phyloP scores from a whole-genome alignment of 148 eudicot genomes.

The Nepenthes mirabilis region DNA sequence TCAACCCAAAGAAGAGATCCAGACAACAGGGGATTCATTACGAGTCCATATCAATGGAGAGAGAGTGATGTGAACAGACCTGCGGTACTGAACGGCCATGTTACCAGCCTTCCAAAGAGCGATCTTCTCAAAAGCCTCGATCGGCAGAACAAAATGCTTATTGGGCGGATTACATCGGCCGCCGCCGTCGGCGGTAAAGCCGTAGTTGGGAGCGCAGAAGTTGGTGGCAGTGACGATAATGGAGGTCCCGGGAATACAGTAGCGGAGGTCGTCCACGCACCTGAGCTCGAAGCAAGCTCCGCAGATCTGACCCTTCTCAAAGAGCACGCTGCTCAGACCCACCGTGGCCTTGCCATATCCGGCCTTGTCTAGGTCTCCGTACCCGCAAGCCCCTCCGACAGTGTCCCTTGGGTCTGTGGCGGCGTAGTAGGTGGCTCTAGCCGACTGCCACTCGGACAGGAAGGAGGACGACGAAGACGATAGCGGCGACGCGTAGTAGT shows the following conservation, averaged over 20 bases:
- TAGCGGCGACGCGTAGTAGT: conserved; percentile 17
- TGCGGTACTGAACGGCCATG: conserved; percentile 77
- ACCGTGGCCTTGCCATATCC: conserved; percentile 86
- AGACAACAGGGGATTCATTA: neutral
- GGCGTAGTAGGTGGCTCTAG: conserved; percentile 87
- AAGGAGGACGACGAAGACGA: conserved; percentile 14
- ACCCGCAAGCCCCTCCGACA: conserved; percentile 88
- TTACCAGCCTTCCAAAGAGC: conserved; percentile 94
- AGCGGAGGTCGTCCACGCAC: conserved; percentile 73
- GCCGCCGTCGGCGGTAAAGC: conserved; percentile 51
- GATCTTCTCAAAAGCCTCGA: conserved; percentile 91
- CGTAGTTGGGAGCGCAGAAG: conserved; percentile 78
- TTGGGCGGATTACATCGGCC: conserved; percentile 76
- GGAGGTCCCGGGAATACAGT: conserved; percentile 84
- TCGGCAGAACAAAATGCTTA: conserved; percentile 76
- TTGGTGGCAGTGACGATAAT: conserved; percentile 78
- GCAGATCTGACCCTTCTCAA: conserved; percentile 74
- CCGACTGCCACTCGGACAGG: conserved; percentile 49
- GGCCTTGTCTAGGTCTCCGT: conserved; percentile 47
- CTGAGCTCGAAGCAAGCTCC: conserved; percentile 82
- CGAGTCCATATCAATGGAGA: neutral
- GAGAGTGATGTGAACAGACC: conserved; percentile 16
- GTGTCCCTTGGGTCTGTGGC: conserved; percentile 58
- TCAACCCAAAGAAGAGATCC: neutral
- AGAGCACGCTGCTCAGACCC: conserved; percentile 53